These are phyloP conservation scores for Collybia nuda DNA, from an alignment of 768 basidiomycete species.

Conservation along the genomic window DNA sequence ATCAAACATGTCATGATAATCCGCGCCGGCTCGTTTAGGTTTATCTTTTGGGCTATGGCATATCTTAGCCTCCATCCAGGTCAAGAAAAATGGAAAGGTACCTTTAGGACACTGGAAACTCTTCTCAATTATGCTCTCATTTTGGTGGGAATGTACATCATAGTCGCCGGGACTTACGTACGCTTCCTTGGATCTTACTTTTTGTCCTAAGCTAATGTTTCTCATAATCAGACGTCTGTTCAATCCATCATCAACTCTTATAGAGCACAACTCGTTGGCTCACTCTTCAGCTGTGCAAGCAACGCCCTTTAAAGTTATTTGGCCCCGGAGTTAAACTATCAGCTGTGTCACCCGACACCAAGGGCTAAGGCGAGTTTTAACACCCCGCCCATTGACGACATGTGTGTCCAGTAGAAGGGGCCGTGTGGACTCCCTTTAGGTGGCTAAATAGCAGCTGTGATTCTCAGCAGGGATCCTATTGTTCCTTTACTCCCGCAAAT, in stretches of 20 bases:
- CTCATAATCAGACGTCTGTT: conserved; percentile 25
- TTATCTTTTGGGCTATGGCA: conserved; percentile 46
- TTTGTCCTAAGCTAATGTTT: background rate
- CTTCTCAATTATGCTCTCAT: conserved; percentile 36
- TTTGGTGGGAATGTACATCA: conserved; percentile 33
- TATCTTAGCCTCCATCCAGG: conserved; percentile 39
- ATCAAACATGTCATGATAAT: background rate
- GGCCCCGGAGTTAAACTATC: too few species aligned
- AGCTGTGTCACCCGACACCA: too few species aligned
- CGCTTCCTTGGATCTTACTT: conserved; percentile 4
- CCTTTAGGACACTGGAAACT: conserved; percentile 30
- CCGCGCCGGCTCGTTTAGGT: conserved; percentile 7
- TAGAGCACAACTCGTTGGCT: conserved; percentile 23
- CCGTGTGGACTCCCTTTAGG: too few species aligned
- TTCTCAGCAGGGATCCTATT: too few species aligned
- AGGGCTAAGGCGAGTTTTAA: too few species aligned
- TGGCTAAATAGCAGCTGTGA: too few species aligned
- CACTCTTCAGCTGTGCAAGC: conserved; percentile 32
- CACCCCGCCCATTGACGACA: too few species aligned
- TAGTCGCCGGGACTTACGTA: conserved; percentile 39
- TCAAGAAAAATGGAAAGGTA: conserved; percentile 30
- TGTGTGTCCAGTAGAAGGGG: too few species aligned
- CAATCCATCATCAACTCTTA: conserved; percentile 36
- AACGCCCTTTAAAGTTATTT: conserved; percentile 22
- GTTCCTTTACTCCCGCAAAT: too few species aligned